Evolutionary conservation across 805 yeast species (phyloP).

Genomic region (Komagataella pseudopastoris): DNA sequence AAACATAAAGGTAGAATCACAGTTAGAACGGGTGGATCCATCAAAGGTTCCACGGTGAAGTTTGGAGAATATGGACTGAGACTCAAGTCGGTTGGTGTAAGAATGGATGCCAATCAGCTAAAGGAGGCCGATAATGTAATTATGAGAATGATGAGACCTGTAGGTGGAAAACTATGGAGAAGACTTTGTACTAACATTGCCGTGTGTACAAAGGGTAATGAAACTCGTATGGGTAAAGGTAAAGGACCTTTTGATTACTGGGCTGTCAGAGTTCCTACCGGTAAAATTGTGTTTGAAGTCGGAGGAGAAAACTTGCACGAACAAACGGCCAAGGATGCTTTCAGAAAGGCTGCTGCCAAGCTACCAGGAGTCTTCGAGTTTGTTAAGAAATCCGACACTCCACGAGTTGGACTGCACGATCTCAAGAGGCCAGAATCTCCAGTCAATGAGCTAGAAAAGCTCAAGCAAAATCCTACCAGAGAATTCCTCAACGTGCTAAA

Average conservation of each 20-base stretch:
- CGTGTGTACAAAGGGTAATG: slow-evolving; percentile 93
- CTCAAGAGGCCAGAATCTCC: slow-evolving; percentile 31
- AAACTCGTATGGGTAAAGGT: slow-evolving; percentile 99
- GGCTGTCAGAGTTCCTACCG: slow-evolving; percentile 95
- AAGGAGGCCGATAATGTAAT: slow-evolving; percentile 84
- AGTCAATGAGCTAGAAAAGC: slow-evolving; percentile 38
- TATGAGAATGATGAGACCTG: slow-evolving; percentile 71
- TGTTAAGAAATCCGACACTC: slow-evolving; percentile 44
- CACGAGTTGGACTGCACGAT: slow-evolving; percentile 58
- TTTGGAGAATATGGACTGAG: slow-evolving; percentile 83
- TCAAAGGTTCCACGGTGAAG: slow-evolving; percentile 70
- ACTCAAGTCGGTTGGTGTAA: slow-evolving; percentile 74
- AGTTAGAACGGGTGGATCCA: slow-evolving; percentile 89
- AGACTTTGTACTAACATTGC: slow-evolving; percentile 78
- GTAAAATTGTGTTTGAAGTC: slow-evolving; percentile 83
- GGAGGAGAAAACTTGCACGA: slow-evolving; percentile 64
- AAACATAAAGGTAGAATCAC: slow-evolving; percentile 91
- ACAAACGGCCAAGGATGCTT: slow-evolving; percentile 78
- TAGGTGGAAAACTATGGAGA: slow-evolving; percentile 63
- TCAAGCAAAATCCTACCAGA: slow-evolving; percentile 51
- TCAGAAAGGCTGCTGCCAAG: slow-evolving; percentile 81
- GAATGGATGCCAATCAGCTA: slow-evolving; percentile 78
- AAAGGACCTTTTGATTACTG: slow-evolving; percentile 96
- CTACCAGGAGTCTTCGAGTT: slow-evolving; percentile 90
- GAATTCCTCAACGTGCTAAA: slow-evolving; percentile 42